phyloP scores from a whole-genome alignment of 2,329 filamentous ascomycete species.

The Eutypella sp. region DNA sequence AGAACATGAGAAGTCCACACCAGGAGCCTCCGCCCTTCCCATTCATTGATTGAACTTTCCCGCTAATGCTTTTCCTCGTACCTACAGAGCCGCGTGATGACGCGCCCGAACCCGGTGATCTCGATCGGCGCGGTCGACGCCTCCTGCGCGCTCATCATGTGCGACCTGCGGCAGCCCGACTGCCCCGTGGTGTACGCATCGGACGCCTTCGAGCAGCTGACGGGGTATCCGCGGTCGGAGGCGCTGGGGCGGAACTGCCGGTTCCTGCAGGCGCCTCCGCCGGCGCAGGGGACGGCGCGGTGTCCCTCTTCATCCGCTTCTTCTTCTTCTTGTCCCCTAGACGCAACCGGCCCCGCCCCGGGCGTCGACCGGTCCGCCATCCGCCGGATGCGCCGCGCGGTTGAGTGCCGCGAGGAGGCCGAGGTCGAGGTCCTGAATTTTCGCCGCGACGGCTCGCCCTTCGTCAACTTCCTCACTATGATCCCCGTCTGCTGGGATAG shows the following conservation, averaged over 20 bases:
- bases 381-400: conserved; percentile 45
- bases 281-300: no score
- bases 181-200: conserved; percentile 80
- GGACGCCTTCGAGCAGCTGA: conserved; percentile 72
- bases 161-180: conserved; percentile 70
- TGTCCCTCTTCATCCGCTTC: neutral
- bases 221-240: conserved; percentile 71
- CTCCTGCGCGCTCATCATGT: conserved; percentile 79
- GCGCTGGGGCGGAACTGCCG: conserved; percentile 77
- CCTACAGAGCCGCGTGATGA: conserved; percentile 56
- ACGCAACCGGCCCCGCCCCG: no score
- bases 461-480: conserved; percentile 81
- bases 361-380: no score
- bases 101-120: conserved; percentile 67
- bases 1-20: no score
- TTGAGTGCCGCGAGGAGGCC: conserved; percentile 41
- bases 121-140: conserved; percentile 78
- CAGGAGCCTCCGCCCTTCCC: no score
- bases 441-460: conserved; percentile 70
- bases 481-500: conserved; percentile 70
- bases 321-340: neutral
- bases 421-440: conserved; percentile 67
- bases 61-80: neutral
- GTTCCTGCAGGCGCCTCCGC: conserved; percentile 67
- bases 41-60: no score